phyloP scores from a whole-genome alignment of 176 grass and related monocot species.

The Puccinellia tenuiflora region DNA sequence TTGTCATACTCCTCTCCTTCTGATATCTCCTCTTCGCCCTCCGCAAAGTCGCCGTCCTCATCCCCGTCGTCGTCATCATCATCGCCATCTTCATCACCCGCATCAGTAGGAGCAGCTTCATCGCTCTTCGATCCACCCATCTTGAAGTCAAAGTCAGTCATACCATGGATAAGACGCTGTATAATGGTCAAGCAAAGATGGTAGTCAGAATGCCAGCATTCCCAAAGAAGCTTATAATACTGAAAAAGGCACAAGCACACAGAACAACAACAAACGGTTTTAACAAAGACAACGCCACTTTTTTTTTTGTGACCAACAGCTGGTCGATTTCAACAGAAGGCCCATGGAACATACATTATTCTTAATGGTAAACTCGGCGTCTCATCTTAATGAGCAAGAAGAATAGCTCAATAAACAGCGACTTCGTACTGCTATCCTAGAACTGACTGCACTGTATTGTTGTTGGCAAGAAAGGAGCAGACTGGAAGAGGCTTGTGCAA shows the following conservation, averaged over 20 bases:
- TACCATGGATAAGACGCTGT: constrained; percentile 26
- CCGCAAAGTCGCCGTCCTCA: constrained; percentile 46
- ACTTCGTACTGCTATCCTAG: neutral
- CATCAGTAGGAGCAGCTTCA: constrained; percentile 46
- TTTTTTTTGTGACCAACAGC: neutral
- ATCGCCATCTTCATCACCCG: constrained; percentile 44
- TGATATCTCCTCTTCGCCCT: constrained; percentile 56
- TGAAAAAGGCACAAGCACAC: neutral
- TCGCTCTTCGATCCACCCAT: constrained; percentile 22
- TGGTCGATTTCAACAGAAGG: neutral
- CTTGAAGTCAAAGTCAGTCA: constrained; percentile 34
- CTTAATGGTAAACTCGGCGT: neutral
- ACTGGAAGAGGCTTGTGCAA: neutral
- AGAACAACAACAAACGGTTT: neutral
- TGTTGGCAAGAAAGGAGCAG: neutral
- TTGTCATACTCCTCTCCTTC: constrained; percentile 67
- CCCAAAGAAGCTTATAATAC: neutral
- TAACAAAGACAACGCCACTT: too few relatives aligned
- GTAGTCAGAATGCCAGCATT: neutral
- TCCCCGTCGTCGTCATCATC: constrained; percentile 25
- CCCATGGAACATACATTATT: neutral
- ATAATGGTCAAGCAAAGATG: constrained; percentile 10
- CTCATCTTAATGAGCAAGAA: neutral
- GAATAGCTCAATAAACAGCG: neutral
- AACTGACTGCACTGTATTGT: neutral